Percentiles rank a stretch among this genome's conserved stretches.
Conservation (phyloP, 2,329 filamentous ascomycete genomes). For the Aspergillus oerlinghausenensis region DNA sequence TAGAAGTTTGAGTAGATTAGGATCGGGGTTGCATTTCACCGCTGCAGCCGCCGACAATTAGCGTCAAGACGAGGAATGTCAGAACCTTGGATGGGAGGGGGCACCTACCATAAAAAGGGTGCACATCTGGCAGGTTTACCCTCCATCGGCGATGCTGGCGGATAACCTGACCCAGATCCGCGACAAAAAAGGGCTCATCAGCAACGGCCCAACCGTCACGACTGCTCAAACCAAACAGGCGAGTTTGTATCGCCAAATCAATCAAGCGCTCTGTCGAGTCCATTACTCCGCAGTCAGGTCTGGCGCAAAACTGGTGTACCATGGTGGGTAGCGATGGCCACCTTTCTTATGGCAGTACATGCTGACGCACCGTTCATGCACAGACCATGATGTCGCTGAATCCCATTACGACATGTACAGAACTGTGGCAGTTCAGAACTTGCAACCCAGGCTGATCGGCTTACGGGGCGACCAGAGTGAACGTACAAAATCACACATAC, state of each 20-base stretch:
- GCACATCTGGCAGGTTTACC: constrained; percentile 11
- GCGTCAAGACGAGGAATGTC: too few relatives aligned
- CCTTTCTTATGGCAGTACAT: neutral
- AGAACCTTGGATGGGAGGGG: too few relatives aligned
- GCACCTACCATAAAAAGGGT: constrained; percentile 19
- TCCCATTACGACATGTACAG: neutral
- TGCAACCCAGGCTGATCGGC: neutral
- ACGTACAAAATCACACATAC: neutral
- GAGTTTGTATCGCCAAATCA: neutral
- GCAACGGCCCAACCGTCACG: neutral
- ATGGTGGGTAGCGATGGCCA: neutral
- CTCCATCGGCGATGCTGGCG: constrained; percentile 18
- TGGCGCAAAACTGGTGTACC: neutral
- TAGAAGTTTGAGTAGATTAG: constrained; percentile 19
- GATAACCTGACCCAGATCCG: constrained; percentile 11
- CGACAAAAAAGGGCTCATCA: constrained; percentile 18
- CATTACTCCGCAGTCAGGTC: neutral
- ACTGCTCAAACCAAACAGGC: neutral
- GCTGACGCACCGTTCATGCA: neutral
- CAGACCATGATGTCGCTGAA: neutral
- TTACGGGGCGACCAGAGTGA: neutral
- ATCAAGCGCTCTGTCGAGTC: neutral
- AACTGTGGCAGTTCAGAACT: neutral
- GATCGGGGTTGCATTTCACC: constrained; percentile 28
- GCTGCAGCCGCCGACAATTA: constrained; percentile 11